These are phyloP conservation scores for Cladorrhinum samala DNA, from an alignment of 495 filamentous ascomycete species.

Conservation along the genomic window DNA sequence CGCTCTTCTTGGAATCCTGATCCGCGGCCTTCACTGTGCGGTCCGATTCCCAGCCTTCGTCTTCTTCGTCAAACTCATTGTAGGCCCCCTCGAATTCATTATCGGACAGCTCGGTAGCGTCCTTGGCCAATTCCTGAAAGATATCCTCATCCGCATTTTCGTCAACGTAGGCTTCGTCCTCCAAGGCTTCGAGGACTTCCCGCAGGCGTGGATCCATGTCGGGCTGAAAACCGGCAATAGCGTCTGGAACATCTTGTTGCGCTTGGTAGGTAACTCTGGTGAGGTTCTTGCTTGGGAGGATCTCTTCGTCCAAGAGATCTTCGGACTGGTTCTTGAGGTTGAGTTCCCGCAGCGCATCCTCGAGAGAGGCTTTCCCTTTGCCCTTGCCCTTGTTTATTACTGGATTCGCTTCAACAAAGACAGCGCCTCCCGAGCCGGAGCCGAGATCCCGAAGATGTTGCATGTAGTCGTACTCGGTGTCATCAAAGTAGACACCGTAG, in stretches of 20 bases:
- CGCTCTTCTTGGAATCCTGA: conserved; percentile 26
- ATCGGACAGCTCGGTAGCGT: conserved; percentile 54
- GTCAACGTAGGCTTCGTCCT: conserved; percentile 95
- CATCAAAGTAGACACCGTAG: conserved; percentile 80
- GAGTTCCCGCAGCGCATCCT: conserved; percentile 69
- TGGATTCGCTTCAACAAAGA: conserved; percentile 69
- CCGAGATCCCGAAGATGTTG: conserved; percentile 89
- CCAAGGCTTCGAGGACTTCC: conserved; percentile 88
- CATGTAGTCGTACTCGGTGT: conserved; percentile 98
- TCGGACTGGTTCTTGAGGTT: conserved; percentile 53
- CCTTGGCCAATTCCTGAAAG: conserved; percentile 70
- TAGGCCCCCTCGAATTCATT: conserved; percentile 51
- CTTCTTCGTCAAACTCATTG: conserved; percentile 49
- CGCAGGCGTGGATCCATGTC: conserved; percentile 95
- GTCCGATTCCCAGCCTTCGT: conserved; percentile 91
- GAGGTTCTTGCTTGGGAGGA: conserved; percentile 65
- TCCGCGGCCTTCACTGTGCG: conserved; percentile 69
- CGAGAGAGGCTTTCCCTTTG: conserved; percentile 60
- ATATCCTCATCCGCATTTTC: conserved; percentile 68
- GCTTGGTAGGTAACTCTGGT: conserved; percentile 78
- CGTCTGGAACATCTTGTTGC: conserved; percentile 89
- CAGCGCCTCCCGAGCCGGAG: conserved; percentile 52
- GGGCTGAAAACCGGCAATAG: conserved; percentile 85
- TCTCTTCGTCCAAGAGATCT: conserved; percentile 59
- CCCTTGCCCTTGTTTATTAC: conserved; percentile 61